Conservation (phyloP, 2,329 filamentous ascomycete species). For the Exophiala aquamarina region DNA sequence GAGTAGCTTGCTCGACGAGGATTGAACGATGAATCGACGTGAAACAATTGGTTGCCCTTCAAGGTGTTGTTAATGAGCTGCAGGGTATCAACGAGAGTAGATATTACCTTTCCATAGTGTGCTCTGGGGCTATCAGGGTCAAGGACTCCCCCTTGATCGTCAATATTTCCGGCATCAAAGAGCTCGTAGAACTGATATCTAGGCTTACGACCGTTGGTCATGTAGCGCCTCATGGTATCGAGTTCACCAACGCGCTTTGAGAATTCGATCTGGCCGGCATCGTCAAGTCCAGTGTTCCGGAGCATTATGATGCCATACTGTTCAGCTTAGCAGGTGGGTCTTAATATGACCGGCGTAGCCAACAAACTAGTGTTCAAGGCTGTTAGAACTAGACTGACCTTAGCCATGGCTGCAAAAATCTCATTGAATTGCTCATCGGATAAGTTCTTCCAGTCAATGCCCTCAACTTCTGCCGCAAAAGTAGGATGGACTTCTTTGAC, state of each 20-base stretch:
- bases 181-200: constrained; percentile 52
- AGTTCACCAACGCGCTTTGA: constrained; percentile 55
- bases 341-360: no score
- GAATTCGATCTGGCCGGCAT: constrained; percentile 53
- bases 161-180: constrained; percentile 59
- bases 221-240: constrained; percentile 54
- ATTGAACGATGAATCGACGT: constrained; percentile 59
- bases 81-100: constrained; percentile 6
- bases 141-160: constrained; percentile 46
- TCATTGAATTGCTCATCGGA: constrained; percentile 36
- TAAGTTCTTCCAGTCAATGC: constrained; percentile 37
- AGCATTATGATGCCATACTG: constrained; percentile 56
- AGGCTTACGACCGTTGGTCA: constrained; percentile 45
- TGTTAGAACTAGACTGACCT: constrained; percentile 31
- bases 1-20: constrained; percentile 55
- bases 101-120: constrained; percentile 37
- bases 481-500: constrained; percentile 38
- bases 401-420: constrained; percentile 36
- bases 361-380: no score
- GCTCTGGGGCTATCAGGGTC: constrained; percentile 32
- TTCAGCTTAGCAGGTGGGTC: constrained; percentile 3
- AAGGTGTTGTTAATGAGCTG: neutral
- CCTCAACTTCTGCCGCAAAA: constrained; percentile 39
- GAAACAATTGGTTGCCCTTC: constrained; percentile 53
- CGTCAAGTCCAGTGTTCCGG: constrained; percentile 52